Evolutionary conservation across 1,284 basidiomycete species (phyloP).

Genomic region (Apiotrichum gracile): DNA sequence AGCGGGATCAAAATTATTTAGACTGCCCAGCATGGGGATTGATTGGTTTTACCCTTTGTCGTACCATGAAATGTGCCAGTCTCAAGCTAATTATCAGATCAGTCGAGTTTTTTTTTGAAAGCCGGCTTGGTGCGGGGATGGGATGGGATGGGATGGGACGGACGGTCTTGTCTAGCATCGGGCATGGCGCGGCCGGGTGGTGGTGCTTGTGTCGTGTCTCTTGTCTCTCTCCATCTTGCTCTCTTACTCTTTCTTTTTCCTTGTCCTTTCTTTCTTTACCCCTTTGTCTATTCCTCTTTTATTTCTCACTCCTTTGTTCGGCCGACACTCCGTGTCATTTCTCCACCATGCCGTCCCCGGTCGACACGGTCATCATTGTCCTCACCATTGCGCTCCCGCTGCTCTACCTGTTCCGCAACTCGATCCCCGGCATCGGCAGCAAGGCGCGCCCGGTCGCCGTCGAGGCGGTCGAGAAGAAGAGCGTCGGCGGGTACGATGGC

Average conservation of each 20-base stretch:
- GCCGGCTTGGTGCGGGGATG: too few species aligned
- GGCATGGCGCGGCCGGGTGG: too few species aligned
- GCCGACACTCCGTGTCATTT: neutral
- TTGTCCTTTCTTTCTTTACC: neutral
- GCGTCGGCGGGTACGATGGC: constrained; percentile 1
- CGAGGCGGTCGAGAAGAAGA: neutral
- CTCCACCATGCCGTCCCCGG: constrained; percentile 36
- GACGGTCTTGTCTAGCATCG: too few species aligned
- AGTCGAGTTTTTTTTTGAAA: too few species aligned
- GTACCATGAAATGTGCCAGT: too few species aligned
- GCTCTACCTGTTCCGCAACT: constrained; percentile 41
- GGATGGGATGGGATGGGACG: too few species aligned
- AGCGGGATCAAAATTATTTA: too few species aligned
- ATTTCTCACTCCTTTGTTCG: neutral
- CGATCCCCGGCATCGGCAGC: constrained; percentile 41
- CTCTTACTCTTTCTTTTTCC: neutral
- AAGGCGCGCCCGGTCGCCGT: constrained; percentile 10
- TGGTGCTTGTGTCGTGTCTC: too few species aligned
- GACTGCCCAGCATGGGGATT: too few species aligned
- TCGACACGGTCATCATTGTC: constrained; percentile 37
- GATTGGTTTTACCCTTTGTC: too few species aligned
- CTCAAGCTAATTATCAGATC: too few species aligned
- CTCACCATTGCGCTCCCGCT: constrained; percentile 40
- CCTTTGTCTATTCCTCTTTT: neutral
- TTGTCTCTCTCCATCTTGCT: neutral